Conservation (phyloP, 768 basidiomycete genomes). For the Tricholoma furcatifolium region DNA sequence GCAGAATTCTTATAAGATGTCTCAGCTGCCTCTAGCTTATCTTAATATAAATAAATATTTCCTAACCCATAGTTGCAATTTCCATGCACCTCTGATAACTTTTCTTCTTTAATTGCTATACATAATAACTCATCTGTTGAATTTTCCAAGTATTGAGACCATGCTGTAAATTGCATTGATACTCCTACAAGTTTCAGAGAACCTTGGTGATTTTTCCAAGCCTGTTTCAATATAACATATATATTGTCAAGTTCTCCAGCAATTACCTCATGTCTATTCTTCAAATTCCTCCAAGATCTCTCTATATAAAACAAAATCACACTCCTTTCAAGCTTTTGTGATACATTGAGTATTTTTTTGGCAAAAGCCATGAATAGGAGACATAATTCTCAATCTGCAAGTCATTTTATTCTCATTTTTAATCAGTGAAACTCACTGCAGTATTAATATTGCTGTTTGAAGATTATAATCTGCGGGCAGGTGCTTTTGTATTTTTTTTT, state of each 20-base stretch:
- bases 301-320: background rate
- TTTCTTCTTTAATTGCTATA: background rate
- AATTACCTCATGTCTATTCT: background rate
- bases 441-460: background rate
- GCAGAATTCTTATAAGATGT: constrained; percentile 13
- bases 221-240: background rate
- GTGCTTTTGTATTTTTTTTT: background rate
- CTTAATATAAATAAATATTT: constrained; percentile 15
- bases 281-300: background rate
- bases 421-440: background rate
- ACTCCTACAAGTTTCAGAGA: background rate
- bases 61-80: constrained; percentile 2
- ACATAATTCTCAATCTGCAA: background rate
- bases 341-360: background rate
- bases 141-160: background rate
- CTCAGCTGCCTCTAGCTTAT: constrained; percentile 19
- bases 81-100: background rate
- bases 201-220: background rate
- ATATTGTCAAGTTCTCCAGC: background rate
- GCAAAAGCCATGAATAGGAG: background rate
- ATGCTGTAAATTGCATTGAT: background rate
- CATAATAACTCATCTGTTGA: background rate
- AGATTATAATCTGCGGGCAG: background rate
- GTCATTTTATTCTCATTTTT: background rate
- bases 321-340: background rate